A percentile compares a stretch with the other conserved stretches of the same genome.
phyloP scores from a whole-genome alignment of 2,329 filamentous ascomycete genomes.

The Aspergillus fructus region DNA sequence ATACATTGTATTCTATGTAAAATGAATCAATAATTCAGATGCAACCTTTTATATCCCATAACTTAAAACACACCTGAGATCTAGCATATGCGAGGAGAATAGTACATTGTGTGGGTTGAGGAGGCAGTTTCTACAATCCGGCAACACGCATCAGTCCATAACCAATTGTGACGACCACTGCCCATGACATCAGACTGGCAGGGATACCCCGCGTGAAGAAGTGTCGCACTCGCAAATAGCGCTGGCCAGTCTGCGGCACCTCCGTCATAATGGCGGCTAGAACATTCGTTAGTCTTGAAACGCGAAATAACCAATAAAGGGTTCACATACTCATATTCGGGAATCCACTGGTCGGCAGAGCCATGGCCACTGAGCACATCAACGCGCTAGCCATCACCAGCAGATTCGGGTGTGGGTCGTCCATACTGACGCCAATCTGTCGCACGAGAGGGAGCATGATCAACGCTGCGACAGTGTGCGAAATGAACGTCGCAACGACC shows the following conservation, averaged over 20 bases:
- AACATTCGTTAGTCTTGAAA: slow-evolving; percentile 11
- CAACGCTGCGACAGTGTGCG: slow-evolving; percentile 91
- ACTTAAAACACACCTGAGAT: neutral
- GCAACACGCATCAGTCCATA: slow-evolving; percentile 85
- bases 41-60: neutral
- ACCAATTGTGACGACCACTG: slow-evolving; percentile 81
- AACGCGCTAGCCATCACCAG: slow-evolving; percentile 92
- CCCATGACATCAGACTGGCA: slow-evolving; percentile 75
- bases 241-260: slow-evolving; percentile 82
- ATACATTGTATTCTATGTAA: slow-evolving; percentile 10
- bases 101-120: neutral
- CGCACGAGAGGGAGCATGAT: slow-evolving; percentile 91
- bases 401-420: slow-evolving; percentile 86
- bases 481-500: slow-evolving; percentile 95
- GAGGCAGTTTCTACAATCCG: slow-evolving; percentile 51
- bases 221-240: slow-evolving; percentile 88
- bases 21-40: neutral
- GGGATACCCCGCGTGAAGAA: slow-evolving; percentile 94
- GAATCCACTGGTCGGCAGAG: slow-evolving; percentile 90
- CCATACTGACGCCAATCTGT: slow-evolving; percentile 81
- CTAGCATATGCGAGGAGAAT: neutral
- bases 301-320: neutral
- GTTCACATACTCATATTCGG: slow-evolving; percentile 93
- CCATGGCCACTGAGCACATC: slow-evolving; percentile 99
- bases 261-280: slow-evolving; percentile 98